Percentiles rank a stretch among this genome's conserved stretches.
Evolutionary conservation across 306 rosid genomes (phyloP).

Genomic region (Trichosanthes cucumerina): DNA sequence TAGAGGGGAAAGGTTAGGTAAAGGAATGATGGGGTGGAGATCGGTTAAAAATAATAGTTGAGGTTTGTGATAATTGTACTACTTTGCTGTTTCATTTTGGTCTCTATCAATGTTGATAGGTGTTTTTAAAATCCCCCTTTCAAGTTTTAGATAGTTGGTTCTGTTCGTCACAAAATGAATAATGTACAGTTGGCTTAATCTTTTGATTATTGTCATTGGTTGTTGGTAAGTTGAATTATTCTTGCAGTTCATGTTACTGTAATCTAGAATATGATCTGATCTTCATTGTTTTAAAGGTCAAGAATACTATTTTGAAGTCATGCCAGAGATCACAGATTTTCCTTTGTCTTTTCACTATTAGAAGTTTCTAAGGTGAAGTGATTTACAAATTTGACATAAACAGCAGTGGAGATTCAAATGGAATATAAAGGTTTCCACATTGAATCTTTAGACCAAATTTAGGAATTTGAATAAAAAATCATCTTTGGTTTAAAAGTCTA

Average conservation of each 20-base stretch:
- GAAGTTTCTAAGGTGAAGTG: too few relatives aligned
- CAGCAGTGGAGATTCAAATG: too few relatives aligned
- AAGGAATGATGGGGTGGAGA: background rate
- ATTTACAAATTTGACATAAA: too few relatives aligned
- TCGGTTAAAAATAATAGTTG: background rate
- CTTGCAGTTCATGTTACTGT: background rate
- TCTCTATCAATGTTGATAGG: slow-evolving; percentile 9
- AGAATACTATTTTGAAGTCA: background rate
- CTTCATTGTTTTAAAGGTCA: background rate
- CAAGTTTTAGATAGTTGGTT: slow-evolving; percentile 5
- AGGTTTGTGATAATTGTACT: background rate
- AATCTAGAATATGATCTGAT: background rate
- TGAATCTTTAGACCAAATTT: background rate
- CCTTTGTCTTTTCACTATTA: background rate
- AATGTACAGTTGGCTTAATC: slow-evolving; percentile 4
- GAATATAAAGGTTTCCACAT: too few relatives aligned
- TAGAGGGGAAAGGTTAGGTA: background rate
- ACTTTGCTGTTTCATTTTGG: background rate
- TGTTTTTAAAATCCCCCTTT: background rate
- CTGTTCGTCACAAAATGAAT: background rate
- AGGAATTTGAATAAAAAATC: background rate
- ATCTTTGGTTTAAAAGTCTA: too few relatives aligned
- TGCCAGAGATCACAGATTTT: background rate
- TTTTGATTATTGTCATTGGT: background rate
- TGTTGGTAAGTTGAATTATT: background rate